phyloP scores from a whole-genome alignment of 345 rosid species.

The Moricandia arvensis region DNA sequence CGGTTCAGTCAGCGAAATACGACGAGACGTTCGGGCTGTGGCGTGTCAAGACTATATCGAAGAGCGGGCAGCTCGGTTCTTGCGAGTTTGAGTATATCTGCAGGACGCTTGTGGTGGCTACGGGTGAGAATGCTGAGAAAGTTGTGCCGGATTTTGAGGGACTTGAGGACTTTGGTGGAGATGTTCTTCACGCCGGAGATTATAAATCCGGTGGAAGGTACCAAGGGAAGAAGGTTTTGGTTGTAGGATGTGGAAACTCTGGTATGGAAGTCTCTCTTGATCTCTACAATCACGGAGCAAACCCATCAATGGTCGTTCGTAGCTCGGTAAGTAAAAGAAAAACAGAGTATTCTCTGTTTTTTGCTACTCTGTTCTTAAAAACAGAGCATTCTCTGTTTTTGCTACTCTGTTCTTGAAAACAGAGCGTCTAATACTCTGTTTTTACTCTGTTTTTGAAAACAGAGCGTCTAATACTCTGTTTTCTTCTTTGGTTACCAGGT shows the following conservation, averaged over 20 bases:
- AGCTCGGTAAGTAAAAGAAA: constrained; percentile 55
- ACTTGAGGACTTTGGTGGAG: constrained; percentile 54
- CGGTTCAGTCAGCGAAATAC: constrained; percentile 68
- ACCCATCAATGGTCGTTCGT: constrained; percentile 83
- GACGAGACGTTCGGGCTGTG: constrained; percentile 66
- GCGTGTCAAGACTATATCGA: constrained; percentile 60
- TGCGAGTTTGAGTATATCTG: constrained; percentile 71
- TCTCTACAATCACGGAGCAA: constrained; percentile 66
- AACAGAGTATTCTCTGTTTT: constrained; percentile 5
- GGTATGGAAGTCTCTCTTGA: constrained; percentile 93
- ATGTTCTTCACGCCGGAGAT: constrained; percentile 66
- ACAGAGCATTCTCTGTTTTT: constrained; percentile 18
- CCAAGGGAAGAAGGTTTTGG: constrained; percentile 60
- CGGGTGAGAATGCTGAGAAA: constrained; percentile 87
- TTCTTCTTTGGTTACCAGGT: constrained; percentile 44
- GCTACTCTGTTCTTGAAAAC: neutral
- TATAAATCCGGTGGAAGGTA: constrained; percentile 69
- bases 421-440: constrained; percentile 14
- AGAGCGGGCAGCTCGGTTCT: constrained; percentile 33
- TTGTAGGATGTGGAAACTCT: constrained; percentile 90
- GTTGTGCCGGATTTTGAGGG: constrained; percentile 80
- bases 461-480: constrained; percentile 14
- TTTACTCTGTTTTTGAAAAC: neutral
- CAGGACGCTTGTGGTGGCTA: constrained; percentile 81
- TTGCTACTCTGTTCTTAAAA: neutral